These are phyloP conservation scores for Entomortierella lignicola DNA, from an alignment of 192 early-diverging fungal genomes.

Conservation along the genomic window DNA sequence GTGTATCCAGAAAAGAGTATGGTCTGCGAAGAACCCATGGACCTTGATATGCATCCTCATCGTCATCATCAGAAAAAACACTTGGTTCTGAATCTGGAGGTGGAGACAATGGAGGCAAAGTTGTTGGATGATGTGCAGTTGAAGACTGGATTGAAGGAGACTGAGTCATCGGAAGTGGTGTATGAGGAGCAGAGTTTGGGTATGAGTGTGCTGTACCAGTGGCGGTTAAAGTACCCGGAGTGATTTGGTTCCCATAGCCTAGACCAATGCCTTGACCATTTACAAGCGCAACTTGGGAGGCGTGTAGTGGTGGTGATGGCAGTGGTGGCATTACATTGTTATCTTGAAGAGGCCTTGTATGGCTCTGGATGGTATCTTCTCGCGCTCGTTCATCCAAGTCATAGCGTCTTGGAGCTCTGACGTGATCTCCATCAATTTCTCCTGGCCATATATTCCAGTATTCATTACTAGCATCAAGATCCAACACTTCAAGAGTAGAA, in stretches of 20 bases:
- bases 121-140: no score
- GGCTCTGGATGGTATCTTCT: no score
- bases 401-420: neutral
- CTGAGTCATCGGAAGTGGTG: no score
- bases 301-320: neutral
- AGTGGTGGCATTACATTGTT: no score
- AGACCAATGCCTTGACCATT: neutral
- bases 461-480: neutral
- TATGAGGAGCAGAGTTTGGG: no score
- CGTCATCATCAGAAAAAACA: neutral
- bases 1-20: neutral
- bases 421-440: neutral
- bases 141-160: neutral
- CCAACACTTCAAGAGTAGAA: neutral
- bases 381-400: neutral
- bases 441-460: neutral
- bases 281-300: neutral
- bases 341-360: no score
- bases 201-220: neutral
- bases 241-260: neutral
- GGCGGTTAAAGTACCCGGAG: neutral
- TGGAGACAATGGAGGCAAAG: no score
- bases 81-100: no score
- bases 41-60: neutral
- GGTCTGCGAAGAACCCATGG: neutral